Evolutionary conservation across 2,329 filamentous ascomycete genomes (phyloP), one percentile per base, ranked within the genome.

Genomic region (Parafenestella ontariensis): DNA sequence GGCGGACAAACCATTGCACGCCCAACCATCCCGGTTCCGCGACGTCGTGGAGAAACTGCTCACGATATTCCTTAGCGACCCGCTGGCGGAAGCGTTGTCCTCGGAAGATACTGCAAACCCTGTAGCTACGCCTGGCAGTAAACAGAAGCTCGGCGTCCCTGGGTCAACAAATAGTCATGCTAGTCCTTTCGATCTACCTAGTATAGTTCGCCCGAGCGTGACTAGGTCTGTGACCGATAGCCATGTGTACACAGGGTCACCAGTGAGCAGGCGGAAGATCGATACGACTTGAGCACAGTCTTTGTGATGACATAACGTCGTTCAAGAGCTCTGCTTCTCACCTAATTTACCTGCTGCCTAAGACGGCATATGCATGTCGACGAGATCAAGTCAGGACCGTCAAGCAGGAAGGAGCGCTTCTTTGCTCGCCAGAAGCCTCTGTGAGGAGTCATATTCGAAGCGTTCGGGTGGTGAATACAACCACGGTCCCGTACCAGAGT

Each of bases 21-120:
- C 69, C 11, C 74, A 78, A n/a, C 70, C 74, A 0, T 78, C 79
- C 37, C 68, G 64, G n/a, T 60, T 83, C 33, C 74, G 80, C 17
- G 79, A 83, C 44, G 73, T 77, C 0, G 81, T 82, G 1, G 81
- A 83, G 46, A 74, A 72, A 54, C 62, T 83, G 1, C 68, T 83
- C 1, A 69, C 62, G 0, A 71, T 83, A 4, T 83, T 80, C 52
- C 80, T 79, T 50, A 72, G 56, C 8, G 79, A 83, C 62, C 80
- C 79, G 5, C 58, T 81, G 5, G 60, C 65, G 8, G 56, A 68
- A 28, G 60, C 65, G 1, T 29, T 64, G 10, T 57, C 63, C 2
- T 36, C 23, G 5, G 56, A 63, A 5, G 50, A 60, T 8, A 11
- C 56, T 3, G 28, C 37, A 5, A 54, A 70, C 40, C 42, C 58